Conservation (phyloP, 1,284 basidiomycete genomes). For the Ustanciosporium gigantosporum region DNA sequence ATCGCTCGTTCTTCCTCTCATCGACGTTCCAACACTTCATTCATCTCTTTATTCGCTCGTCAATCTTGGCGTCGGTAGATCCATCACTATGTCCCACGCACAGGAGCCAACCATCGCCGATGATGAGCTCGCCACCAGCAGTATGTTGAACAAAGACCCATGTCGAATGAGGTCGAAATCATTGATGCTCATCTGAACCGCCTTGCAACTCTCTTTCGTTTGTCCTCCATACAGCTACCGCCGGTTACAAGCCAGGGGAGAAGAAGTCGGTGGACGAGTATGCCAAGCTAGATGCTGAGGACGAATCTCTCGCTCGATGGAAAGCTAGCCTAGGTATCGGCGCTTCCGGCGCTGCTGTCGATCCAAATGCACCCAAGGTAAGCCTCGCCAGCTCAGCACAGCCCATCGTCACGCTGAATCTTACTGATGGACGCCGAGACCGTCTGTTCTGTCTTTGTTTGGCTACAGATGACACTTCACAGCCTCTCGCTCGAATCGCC, state of each 20-base stretch:
- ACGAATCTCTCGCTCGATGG: constrained; percentile 80
- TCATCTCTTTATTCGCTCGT: no score
- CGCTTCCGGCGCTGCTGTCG: constrained; percentile 61
- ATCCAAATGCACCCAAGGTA: constrained; percentile 54
- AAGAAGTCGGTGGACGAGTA: constrained; percentile 66
- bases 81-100: constrained; percentile 38
- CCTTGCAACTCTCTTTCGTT: neutral
- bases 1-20: no score
- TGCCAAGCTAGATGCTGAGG: constrained; percentile 73
- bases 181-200: neutral
- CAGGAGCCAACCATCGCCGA: constrained; percentile 37
- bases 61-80: no score
- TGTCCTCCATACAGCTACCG: constrained; percentile 42
- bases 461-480: constrained; percentile 47
- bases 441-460: no score
- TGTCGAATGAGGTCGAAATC: neutral
- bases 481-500: constrained; percentile 64
- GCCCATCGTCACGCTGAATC: neutral
- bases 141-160: constrained; percentile 7
- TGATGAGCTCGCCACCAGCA: constrained; percentile 42
- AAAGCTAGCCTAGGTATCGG: constrained; percentile 84
- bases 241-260: constrained; percentile 60
- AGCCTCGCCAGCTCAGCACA: neutral
- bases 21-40: no score
- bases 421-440: constrained; percentile 3